Evolutionary conservation across 2,329 filamentous ascomycete species (phyloP).

Genomic region (Plenodomus biglobosus): DNA sequence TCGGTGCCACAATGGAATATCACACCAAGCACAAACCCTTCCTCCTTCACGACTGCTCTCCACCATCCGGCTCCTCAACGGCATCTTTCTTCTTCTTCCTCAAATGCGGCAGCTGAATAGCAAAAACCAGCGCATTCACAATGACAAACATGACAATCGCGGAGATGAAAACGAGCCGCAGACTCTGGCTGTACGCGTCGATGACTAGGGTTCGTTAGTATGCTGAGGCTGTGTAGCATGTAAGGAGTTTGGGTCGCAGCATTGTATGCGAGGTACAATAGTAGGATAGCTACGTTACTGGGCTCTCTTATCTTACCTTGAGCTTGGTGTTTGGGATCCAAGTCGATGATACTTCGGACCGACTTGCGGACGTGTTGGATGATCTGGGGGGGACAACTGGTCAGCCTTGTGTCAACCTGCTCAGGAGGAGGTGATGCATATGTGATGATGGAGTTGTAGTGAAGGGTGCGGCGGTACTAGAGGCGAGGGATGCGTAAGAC

Average conservation of each 20-base stretch:
- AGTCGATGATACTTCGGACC: conserved; percentile 50
- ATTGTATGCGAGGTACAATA: no score
- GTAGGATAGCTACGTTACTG: no score
- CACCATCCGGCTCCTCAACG: not conserved
- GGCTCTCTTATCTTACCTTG: conserved; percentile 45
- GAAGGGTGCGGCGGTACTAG: not conserved
- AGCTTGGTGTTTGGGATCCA: conserved; percentile 49
- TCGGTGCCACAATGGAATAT: not conserved
- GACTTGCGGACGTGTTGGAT: conserved; percentile 55
- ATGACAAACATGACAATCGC: conserved; percentile 52
- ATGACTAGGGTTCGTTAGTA: conserved; percentile 38
- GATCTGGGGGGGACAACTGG: conserved; percentile 28
- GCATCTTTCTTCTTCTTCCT: conserved; percentile 20
- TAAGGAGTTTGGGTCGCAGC: not conserved
- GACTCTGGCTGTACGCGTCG: conserved; percentile 42
- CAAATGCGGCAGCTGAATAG: conserved; percentile 57
- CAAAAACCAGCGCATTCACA: conserved; percentile 53
- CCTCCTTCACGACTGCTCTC: not conserved
- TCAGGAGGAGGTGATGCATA: not conserved
- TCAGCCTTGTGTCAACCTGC: not conserved
- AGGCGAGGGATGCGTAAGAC: not conserved
- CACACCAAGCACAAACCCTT: not conserved
- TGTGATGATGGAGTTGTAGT: not conserved
- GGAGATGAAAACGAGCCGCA: conserved; percentile 48
- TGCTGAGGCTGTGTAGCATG: conserved; percentile 16